Conservation (phyloP, 129 eudicot genomes). For the Cynara cardunculus region DNA sequence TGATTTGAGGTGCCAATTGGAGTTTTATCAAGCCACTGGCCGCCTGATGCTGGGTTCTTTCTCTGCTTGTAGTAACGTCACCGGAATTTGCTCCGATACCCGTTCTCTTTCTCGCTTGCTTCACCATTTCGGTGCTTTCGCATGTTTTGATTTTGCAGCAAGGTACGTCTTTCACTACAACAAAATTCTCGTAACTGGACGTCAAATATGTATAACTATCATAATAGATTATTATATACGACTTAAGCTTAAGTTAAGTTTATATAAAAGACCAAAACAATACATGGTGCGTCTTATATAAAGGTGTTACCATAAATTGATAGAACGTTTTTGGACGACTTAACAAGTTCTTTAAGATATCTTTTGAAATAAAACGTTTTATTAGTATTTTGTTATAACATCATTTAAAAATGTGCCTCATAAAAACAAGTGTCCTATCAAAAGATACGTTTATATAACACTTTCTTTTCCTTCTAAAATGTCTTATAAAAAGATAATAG, state of each 20-base stretch:
- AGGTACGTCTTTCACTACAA: constrained; percentile 34
- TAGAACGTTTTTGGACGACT: not conserved
- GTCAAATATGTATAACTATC: too few species aligned
- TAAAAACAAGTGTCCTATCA: too few species aligned
- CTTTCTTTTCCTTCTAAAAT: too few species aligned
- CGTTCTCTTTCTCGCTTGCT: constrained; percentile 49
- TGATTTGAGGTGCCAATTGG: constrained; percentile 32
- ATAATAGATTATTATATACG: not conserved
- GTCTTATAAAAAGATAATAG: not conserved
- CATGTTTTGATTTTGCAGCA: constrained; percentile 83
- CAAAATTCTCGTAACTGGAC: too few species aligned
- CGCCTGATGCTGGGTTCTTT: constrained; percentile 77
- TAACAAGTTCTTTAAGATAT: not conserved
- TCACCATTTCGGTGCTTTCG: constrained; percentile 68
- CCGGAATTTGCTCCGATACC: constrained; percentile 57
- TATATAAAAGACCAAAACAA: not conserved
- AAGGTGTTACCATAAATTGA: not conserved
- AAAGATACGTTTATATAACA: too few species aligned
- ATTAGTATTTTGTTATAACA: not conserved
- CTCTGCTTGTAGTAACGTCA: constrained; percentile 91
- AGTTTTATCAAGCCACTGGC: constrained; percentile 25
- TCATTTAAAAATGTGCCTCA: too few species aligned
- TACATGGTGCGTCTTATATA: not conserved
- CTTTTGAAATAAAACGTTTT: too few species aligned
- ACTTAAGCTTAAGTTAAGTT: not conserved